Percentiles rank a stretch among this genome's conserved stretches.
phyloP scores from a whole-genome alignment of 2,329 filamentous ascomycete species.

The Colletotrichum godetiae region DNA sequence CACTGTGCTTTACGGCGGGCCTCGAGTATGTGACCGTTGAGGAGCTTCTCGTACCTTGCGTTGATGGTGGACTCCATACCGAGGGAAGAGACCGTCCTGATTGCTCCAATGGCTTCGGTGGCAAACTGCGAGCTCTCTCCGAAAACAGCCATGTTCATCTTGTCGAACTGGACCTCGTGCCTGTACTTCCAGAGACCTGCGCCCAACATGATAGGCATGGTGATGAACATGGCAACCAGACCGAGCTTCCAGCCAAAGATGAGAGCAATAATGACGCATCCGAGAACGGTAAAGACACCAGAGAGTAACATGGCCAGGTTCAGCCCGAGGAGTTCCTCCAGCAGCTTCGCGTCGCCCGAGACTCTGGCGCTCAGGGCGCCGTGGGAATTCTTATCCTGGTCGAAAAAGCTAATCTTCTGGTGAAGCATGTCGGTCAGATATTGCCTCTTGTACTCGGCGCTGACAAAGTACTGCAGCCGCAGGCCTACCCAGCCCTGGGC shows the following conservation, averaged over 20 bases:
- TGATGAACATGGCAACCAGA: conserved; percentile 49
- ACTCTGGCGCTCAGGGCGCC: conserved; percentile 42
- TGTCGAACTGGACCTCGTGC: conserved; percentile 65
- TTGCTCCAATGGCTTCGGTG: conserved; percentile 70
- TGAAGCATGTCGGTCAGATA: conserved; percentile 45
- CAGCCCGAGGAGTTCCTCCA: conserved; percentile 46
- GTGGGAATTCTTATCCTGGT: conserved; percentile 43
- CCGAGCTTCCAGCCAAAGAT: conserved; percentile 51
- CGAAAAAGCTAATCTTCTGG: conserved; percentile 44
- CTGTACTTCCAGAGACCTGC: conserved; percentile 53
- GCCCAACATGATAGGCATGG: conserved; percentile 47
- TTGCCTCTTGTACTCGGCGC: conserved; percentile 36
- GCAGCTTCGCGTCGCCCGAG: conserved; percentile 44
- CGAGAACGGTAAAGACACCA: conserved; percentile 44
- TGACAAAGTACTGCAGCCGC: conserved; percentile 30
- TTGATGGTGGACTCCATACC: conserved; percentile 69
- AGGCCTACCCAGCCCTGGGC: conserved; percentile 39
- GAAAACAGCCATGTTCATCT: conserved; percentile 68
- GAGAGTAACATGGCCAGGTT: conserved; percentile 45
- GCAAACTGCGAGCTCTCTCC: conserved; percentile 71
- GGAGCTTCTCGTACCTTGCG: conserved; percentile 47
- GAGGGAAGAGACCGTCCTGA: conserved; percentile 71
- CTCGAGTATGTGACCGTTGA: conserved; percentile 47
- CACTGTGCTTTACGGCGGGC: conserved; percentile 46
- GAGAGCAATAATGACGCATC: conserved; percentile 44